phyloP scores from a whole-genome alignment of 495 filamentous ascomycete genomes.

The Pseudevernia furfuracea region DNA sequence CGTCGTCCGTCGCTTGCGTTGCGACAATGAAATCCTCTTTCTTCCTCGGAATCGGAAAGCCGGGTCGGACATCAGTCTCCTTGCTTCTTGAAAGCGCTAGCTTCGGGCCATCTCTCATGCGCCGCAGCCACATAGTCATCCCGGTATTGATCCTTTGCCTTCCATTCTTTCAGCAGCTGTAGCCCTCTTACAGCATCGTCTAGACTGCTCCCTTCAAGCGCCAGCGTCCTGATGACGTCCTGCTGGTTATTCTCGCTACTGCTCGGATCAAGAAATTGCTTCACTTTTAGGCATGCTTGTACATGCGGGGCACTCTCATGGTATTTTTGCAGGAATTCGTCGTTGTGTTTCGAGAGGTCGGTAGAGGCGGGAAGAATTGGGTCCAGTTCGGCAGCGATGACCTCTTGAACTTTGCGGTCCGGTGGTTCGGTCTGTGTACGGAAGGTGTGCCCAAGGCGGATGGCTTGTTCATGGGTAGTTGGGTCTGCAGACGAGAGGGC shows the following conservation, averaged over 20 bases:
- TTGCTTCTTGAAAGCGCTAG: conserved; percentile 45
- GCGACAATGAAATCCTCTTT: not conserved
- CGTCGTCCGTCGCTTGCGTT: not conserved
- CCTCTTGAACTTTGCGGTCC: conserved; percentile 52
- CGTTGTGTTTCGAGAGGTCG: conserved; percentile 59
- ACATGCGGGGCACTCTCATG: conserved; percentile 55
- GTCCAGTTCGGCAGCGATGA: conserved; percentile 58
- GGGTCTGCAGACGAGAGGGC: conserved; percentile 63
- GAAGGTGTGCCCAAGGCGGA: conserved; percentile 31
- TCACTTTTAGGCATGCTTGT: conserved; percentile 53
- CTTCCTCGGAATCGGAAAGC: not conserved
- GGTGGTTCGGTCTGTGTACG: conserved; percentile 57
- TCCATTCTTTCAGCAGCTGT: conserved; percentile 53
- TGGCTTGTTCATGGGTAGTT: conserved; percentile 63
- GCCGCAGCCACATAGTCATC: conserved; percentile 56
- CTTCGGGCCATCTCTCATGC: conserved; percentile 64
- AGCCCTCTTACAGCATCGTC: conserved; percentile 55
- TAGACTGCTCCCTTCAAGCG: conserved; percentile 39
- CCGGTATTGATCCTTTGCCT: conserved; percentile 42
- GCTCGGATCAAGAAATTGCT: conserved; percentile 50
- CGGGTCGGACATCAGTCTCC: not conserved
- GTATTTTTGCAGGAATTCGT: conserved; percentile 55
- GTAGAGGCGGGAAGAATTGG: conserved; percentile 47
- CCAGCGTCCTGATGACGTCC: conserved; percentile 51
- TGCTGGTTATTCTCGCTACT: conserved; percentile 51